phyloP scores from a whole-genome alignment of 495 filamentous ascomycete genomes.

The Lepraria neglecta region DNA sequence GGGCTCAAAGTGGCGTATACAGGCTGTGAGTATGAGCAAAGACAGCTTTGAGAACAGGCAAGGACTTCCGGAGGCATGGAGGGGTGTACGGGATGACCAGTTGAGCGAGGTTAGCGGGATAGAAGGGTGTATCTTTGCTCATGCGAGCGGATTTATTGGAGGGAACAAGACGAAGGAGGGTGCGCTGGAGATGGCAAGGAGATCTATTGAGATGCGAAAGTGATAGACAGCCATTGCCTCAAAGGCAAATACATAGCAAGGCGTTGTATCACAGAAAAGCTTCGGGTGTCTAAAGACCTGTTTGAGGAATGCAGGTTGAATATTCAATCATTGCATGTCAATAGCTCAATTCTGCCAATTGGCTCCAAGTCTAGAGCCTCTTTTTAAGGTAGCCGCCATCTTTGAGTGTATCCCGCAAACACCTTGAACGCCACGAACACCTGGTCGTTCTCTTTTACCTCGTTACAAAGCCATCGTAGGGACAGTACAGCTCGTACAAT shows the following conservation, averaged over 20 bases:
- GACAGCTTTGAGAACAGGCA: conserved; percentile 86
- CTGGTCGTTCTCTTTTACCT: neutral
- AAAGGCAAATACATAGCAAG: conserved; percentile 5
- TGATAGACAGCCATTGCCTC: neutral
- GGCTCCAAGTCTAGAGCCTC: conserved; percentile 6
- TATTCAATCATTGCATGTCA: neutral
- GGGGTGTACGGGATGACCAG: conserved; percentile 78
- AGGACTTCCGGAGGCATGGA: conserved; percentile 83
- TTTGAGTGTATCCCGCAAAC: neutral
- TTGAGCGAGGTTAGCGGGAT: conserved; percentile 68
- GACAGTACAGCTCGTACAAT: conserved; percentile 10
- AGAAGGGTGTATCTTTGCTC: conserved; percentile 80
- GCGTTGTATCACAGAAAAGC: neutral
- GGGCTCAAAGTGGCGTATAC: conserved; percentile 83
- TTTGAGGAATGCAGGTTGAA: neutral
- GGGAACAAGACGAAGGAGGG: conserved; percentile 88
- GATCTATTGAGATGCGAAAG: conserved; percentile 42
- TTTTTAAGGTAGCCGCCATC: conserved; percentile 1
- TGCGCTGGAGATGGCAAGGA: conserved; percentile 78
- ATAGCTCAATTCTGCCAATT: conserved; percentile 9
- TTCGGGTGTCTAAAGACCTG: neutral
- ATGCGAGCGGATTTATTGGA: conserved; percentile 92
- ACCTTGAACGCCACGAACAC: conserved; percentile 1
- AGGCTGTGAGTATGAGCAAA: conserved; percentile 72
- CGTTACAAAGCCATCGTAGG: neutral